Conservation (phyloP, 768 basidiomycete genomes). For the Lactarius indigo region DNA sequence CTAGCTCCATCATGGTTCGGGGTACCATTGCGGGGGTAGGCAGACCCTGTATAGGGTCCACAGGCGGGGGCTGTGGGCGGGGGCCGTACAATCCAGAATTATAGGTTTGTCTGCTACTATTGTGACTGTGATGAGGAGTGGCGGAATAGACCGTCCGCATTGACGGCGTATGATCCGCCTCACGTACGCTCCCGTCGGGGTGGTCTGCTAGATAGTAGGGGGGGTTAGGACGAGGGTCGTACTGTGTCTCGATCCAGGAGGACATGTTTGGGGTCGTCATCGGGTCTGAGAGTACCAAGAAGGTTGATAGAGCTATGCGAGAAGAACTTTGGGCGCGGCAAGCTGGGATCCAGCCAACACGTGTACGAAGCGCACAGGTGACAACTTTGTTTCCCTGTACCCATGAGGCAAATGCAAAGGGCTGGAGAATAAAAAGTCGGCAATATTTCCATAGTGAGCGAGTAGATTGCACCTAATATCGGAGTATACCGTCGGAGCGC, state of each 20-base stretch:
- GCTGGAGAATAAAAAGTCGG: neutral
- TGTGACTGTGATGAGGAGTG: slow-evolving; percentile 19
- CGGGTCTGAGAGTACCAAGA: neutral
- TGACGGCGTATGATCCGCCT: slow-evolving; percentile 14
- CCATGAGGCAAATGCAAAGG: slow-evolving; percentile 17
- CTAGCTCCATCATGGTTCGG: slow-evolving; percentile 7
- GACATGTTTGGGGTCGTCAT: slow-evolving; percentile 1
- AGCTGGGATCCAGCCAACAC: slow-evolving; percentile 13
- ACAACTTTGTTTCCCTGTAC: slow-evolving; percentile 8
- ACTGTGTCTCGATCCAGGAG: slow-evolving; percentile 16
- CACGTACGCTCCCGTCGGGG: slow-evolving; percentile 2
- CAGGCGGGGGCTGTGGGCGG: slow-evolving; percentile 14
- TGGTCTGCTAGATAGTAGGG: neutral
- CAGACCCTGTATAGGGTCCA: slow-evolving; percentile 10
- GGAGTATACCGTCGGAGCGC: neutral
- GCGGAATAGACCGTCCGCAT: neutral
- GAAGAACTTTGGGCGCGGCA: slow-evolving; percentile 2
- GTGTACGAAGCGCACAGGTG: slow-evolving; percentile 20
- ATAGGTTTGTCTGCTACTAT: slow-evolving; percentile 14
- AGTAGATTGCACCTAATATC: neutral
- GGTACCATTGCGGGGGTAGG: slow-evolving; percentile 3
- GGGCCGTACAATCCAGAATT: slow-evolving; percentile 17
- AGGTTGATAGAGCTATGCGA: slow-evolving; percentile 7
- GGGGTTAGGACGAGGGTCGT: slow-evolving; percentile 1
- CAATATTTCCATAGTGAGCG: neutral